Evolutionary conservation across 371 early-diverging fungal species (phyloP).

Genomic region (Gilbertella persicaria): DNA sequence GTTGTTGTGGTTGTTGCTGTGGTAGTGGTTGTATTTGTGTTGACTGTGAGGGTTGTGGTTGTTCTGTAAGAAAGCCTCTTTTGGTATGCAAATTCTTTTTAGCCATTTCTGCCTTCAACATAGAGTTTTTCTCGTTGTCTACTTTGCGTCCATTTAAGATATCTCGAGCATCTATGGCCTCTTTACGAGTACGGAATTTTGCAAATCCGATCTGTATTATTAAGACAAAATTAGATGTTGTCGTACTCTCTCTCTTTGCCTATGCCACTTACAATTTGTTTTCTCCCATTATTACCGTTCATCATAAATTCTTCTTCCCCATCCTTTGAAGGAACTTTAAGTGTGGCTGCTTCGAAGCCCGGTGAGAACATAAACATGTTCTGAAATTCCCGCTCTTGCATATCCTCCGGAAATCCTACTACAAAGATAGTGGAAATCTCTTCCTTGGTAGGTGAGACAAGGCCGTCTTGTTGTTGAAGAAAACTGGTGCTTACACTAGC

Average conservation of each 20-base stretch:
- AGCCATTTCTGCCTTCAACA: constrained; percentile 94
- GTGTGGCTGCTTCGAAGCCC: constrained; percentile 91
- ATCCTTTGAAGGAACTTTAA: constrained; percentile 72
- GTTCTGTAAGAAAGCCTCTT: constrained; percentile 32
- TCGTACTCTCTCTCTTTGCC: too few species aligned
- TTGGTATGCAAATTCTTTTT: constrained; percentile 89
- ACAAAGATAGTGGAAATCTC: constrained; percentile 92
- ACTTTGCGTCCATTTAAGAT: constrained; percentile 83
- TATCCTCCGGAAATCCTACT: constrained; percentile 94
- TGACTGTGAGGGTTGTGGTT: constrained; percentile 14
- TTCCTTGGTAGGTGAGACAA: constrained; percentile 34
- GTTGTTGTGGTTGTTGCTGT: constrained; percentile 19
- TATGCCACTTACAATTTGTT: constrained; percentile 76
- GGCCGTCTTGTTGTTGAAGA: constrained; percentile 8
- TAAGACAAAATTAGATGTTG: neutral
- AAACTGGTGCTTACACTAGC: constrained; percentile 1
- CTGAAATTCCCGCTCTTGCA: constrained; percentile 93
- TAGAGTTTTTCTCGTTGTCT: constrained; percentile 79
- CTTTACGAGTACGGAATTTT: constrained; percentile 82
- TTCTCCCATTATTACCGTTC: constrained; percentile 49
- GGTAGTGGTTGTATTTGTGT: constrained; percentile 24
- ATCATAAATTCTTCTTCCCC: constrained; percentile 46
- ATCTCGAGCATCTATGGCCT: constrained; percentile 85
- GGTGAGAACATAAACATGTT: constrained; percentile 94
- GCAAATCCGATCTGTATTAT: constrained; percentile 84